phyloP scores from a whole-genome alignment of 1,139 yeast species.

The Hyphopichia burtonii region DNA sequence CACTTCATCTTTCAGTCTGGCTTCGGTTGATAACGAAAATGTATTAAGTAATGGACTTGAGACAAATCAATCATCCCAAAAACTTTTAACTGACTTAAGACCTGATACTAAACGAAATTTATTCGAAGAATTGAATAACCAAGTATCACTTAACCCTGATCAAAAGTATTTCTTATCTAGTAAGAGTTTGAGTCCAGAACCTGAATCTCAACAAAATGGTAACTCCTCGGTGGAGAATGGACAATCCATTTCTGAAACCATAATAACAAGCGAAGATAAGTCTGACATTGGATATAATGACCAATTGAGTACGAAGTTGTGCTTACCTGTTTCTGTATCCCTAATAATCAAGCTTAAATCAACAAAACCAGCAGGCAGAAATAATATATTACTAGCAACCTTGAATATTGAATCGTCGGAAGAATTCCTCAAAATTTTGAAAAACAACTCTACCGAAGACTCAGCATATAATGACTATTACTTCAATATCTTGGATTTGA shows the following conservation, averaged over 20 bases:
- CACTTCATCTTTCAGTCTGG: not conserved
- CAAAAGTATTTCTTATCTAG: slow-evolving; percentile 1
- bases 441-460: slow-evolving; percentile 4
- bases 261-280: not conserved
- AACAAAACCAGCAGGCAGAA: slow-evolving; percentile 56
- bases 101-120: slow-evolving; percentile 22
- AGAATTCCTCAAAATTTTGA: slow-evolving; percentile 27
- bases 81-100: slow-evolving; percentile 16
- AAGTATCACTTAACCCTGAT: slow-evolving; percentile 6
- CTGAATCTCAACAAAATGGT: not conserved
- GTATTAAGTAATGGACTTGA: not conserved
- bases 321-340: slow-evolving; percentile 21
- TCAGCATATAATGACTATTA: slow-evolving; percentile 18
- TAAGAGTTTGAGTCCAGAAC: not conserved
- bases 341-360: slow-evolving; percentile 55
- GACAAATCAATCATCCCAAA: not conserved
- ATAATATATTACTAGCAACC: slow-evolving; percentile 50
- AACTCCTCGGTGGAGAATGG: not conserved
- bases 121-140: slow-evolving; percentile 24
- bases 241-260: not conserved
- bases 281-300: not conserved
- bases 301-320: not conserved
- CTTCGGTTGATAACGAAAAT: not conserved
- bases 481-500: slow-evolving; percentile 40
- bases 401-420: slow-evolving; percentile 57